A percentile compares a stretch with the other conserved stretches of the same genome.
Evolutionary conservation across 2,329 filamentous ascomycete genomes (phyloP).

Genomic region (Calonectria leucothoes): DNA sequence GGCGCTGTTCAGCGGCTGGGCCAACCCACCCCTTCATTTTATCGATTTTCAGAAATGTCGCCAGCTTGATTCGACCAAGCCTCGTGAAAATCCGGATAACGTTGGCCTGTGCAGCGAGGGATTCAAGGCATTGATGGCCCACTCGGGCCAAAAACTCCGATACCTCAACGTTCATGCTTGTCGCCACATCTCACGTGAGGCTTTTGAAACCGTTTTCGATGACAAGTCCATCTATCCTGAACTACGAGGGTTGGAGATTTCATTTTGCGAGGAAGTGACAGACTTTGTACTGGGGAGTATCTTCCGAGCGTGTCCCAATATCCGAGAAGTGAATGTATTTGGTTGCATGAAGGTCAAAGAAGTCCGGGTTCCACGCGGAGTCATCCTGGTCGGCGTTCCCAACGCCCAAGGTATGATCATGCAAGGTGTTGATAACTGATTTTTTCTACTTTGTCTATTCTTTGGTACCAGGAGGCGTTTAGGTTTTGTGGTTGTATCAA

Average conservation of each 20-base stretch:
- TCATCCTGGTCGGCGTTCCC: slow-evolving; percentile 68
- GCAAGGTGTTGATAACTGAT: slow-evolving; percentile 52
- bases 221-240: slow-evolving; percentile 71
- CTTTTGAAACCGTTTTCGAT: slow-evolving; percentile 81
- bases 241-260: slow-evolving; percentile 79
- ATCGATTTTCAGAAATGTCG: slow-evolving; percentile 84
- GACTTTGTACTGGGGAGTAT: slow-evolving; percentile 73
- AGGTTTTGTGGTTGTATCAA: background rate
- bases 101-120: slow-evolving; percentile 81
- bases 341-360: slow-evolving; percentile 73
- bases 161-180: slow-evolving; percentile 85
- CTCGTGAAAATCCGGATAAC: slow-evolving; percentile 72
- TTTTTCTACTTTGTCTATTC: background rate
- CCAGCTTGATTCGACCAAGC: slow-evolving; percentile 77
- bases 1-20: slow-evolving; percentile 80
- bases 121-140: slow-evolving; percentile 84
- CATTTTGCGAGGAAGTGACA: slow-evolving; percentile 77
- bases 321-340: slow-evolving; percentile 71
- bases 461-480: background rate
- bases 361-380: slow-evolving; percentile 64
- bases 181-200: slow-evolving; percentile 79
- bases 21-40: slow-evolving; percentile 76
- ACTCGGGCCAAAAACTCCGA: slow-evolving; percentile 76
- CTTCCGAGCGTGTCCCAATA: slow-evolving; percentile 71
- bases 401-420: slow-evolving; percentile 71